Evolutionary conservation across 148 eudicot genomes (phyloP).

Genomic region (Vaccinium myrtillus): DNA sequence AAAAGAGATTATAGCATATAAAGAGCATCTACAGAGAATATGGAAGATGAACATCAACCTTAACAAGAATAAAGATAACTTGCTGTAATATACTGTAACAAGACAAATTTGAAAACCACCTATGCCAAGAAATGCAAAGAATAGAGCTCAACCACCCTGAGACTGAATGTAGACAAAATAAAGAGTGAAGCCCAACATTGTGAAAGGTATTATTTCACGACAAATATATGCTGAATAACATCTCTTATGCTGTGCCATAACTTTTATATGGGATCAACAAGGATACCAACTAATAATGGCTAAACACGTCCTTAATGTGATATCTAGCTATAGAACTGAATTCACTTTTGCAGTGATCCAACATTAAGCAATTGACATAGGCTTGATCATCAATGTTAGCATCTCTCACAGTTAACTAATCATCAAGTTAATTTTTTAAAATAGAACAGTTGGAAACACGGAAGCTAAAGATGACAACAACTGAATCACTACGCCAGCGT

Average conservation of each 20-base stretch:
- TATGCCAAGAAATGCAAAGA: background rate
- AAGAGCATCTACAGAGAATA: background rate
- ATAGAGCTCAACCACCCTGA: background rate
- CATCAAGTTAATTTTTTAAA: background rate
- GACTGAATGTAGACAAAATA: background rate
- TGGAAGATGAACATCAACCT: background rate
- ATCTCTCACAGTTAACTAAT: background rate
- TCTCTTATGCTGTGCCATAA: background rate
- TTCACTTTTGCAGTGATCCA: background rate
- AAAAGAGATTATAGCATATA: background rate
- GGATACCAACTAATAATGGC: background rate
- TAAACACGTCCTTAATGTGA: background rate
- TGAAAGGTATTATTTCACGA: background rate
- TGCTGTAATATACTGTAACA: background rate
- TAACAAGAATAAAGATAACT: background rate
- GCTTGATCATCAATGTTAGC: background rate
- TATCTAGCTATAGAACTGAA: background rate
- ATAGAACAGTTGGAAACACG: background rate
- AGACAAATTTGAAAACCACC: background rate
- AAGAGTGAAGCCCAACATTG: background rate
- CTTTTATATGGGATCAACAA: background rate
- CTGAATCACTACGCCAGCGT: background rate
- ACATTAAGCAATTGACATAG: background rate
- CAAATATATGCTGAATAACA: background rate
- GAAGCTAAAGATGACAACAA: background rate